Evolutionary conservation across 805 yeast species (phyloP), one percentile per base, ranked within the genome.

Genomic region (Candida mattraensis): DNA sequence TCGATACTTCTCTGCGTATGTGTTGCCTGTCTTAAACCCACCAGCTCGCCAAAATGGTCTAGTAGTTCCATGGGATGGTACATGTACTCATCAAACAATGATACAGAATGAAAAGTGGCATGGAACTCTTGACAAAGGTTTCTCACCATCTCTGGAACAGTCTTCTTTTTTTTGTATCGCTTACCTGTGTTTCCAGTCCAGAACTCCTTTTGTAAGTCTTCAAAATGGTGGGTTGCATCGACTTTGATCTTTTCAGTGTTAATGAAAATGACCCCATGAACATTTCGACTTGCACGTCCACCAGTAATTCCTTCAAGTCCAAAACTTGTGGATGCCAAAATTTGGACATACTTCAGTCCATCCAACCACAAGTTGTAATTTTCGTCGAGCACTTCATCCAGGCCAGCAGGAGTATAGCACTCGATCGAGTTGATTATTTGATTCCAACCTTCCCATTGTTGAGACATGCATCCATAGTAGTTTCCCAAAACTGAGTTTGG

Each of bases 401-500:
- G 30, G 4, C 38, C 52, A 6, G 18, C 28, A 7, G 37, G 19
- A 0, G 48, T 37, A 24, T 49, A 42, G 34, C 53, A 51, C 20
- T 48, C 29, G 10, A 60, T 49, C 7, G 42, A 34, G 10, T 45
- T 44, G 5, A 60, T 29, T 4, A 58, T 20, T 5, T 35, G 25
- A 4, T 37, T 12, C 64, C 64, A 60, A 0, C 57, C 62, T 13
- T 42, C 49, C 64, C 64, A 60, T 7, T 28, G 19, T n/a, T 40
- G 42, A 5, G 48, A 20, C 16, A 35, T 47, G 32, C 59, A 54
- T 1, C 64, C 63, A 37, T 60, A 60, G 43, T 58, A 60, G 36
- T 50, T 49, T 6, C 64, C 64, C 14, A 58, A 17, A 2, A 24
- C 26, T 3, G 41, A 28, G 10, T 37, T 33, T 6, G 35, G 34